These are phyloP conservation scores for Hymenoscyphus salicellus DNA, from an alignment of 2,329 filamentous ascomycete genomes.

Conservation along the genomic window DNA sequence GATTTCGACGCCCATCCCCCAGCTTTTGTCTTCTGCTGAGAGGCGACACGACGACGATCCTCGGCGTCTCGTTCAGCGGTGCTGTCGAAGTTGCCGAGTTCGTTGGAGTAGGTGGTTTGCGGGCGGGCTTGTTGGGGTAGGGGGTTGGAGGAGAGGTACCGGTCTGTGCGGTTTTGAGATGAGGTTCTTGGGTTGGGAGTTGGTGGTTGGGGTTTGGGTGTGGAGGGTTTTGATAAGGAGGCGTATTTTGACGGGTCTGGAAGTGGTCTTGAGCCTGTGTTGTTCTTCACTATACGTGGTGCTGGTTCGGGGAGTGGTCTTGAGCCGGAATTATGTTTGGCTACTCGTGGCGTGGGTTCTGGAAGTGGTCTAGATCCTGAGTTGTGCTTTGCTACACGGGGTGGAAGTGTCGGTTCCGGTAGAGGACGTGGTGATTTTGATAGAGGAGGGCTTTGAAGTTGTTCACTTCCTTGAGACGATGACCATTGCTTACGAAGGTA, in stretches of 20 bases:
- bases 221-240: slow-evolving; percentile 20
- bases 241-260: slow-evolving; percentile 35
- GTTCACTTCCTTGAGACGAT: slow-evolving; percentile 25
- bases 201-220: slow-evolving; percentile 19
- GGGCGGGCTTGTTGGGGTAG: slow-evolving; percentile 39
- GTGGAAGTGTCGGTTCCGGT: slow-evolving; percentile 34
- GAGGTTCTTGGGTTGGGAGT: slow-evolving; percentile 3
- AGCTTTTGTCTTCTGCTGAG: slow-evolving; percentile 51
- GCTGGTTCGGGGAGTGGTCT: slow-evolving; percentile 40
- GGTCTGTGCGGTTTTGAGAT: slow-evolving; percentile 44
- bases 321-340: slow-evolving; percentile 35
- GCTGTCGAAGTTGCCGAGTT: slow-evolving; percentile 40
- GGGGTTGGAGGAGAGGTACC: slow-evolving; percentile 48
- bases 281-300: slow-evolving; percentile 32
- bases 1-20: slow-evolving; percentile 53
- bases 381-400: slow-evolving; percentile 33
- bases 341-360: slow-evolving; percentile 30
- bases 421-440: slow-evolving; percentile 33
- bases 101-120: slow-evolving; percentile 41
- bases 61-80: slow-evolving; percentile 50
- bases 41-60: slow-evolving; percentile 46
- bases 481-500: slow-evolving; percentile 47
- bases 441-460: slow-evolving; percentile 16
- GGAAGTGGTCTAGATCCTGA: slow-evolving; percentile 40
- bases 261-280: slow-evolving; percentile 40